phyloP scores from a whole-genome alignment of 768 basidiomycete species.

The Suillus clintonianus region DNA sequence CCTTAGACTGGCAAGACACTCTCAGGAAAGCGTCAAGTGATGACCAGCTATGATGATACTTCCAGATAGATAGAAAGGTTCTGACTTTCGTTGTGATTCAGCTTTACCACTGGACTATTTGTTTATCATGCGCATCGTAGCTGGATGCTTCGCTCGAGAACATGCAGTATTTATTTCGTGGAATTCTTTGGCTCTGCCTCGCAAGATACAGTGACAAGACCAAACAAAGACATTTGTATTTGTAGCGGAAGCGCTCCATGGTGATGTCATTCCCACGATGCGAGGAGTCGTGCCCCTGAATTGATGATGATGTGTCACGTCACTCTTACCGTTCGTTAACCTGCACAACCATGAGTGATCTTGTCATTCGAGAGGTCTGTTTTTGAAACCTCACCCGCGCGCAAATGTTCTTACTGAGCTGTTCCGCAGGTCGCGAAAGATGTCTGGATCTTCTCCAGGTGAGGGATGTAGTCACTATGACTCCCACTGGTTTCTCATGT shows the following conservation, averaged over 20 bases:
- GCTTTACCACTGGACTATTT: neutral
- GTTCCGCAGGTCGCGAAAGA: conserved; percentile 45
- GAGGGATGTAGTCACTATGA: conserved; percentile 11
- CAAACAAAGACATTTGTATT: neutral
- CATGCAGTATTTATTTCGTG: neutral
- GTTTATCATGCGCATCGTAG: neutral
- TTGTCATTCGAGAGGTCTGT: conserved; percentile 46
- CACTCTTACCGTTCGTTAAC: neutral
- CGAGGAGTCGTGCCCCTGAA: neutral
- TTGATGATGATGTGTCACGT: neutral
- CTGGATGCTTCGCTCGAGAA: neutral
- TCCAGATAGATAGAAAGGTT: neutral
- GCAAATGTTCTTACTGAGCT: neutral
- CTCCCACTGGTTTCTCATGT: conserved; percentile 7
- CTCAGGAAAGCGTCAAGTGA: conserved; percentile 65
- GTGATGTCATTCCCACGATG: neutral
- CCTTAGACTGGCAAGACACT: conserved; percentile 80
- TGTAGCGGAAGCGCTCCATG: no score
- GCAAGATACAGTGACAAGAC: neutral
- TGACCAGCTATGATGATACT: conserved; percentile 32
- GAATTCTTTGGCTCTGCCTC: neutral
- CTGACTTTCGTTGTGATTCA: neutral
- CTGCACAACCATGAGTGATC: conserved; percentile 30
- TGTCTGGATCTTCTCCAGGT: conserved; percentile 71
- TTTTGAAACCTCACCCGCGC: neutral